A percentile compares a stretch with the other conserved stretches of the same genome.
phyloP scores from a whole-genome alignment of 345 rosid species.

The Eucalyptus caleyi region DNA sequence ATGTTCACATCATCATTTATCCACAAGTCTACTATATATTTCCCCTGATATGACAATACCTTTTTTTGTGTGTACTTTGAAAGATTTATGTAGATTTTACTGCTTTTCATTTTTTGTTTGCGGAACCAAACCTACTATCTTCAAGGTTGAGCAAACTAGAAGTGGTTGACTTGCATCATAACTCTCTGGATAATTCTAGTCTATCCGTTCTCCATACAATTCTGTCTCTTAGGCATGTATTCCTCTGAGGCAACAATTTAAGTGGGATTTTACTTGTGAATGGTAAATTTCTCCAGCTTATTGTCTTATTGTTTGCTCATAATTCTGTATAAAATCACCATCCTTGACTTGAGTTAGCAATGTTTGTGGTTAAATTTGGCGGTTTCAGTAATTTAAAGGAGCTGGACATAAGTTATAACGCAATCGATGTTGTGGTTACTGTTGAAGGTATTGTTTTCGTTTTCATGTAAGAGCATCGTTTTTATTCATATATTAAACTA shows the following conservation, averaged over 20 bases:
- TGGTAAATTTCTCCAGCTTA: background rate
- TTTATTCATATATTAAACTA: no score
- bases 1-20: no score
- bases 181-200: background rate
- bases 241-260: fast-evolving
- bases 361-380: background rate
- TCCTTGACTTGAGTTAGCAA: background rate
- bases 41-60: no score
- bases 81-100: no score
- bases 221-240: fast-evolving
- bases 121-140: background rate
- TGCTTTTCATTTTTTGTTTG: background rate
- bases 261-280: background rate
- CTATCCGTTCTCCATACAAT: fast-evolving
- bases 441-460: no score
- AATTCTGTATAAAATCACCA: background rate
- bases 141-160: background rate
- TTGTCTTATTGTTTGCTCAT: no score
- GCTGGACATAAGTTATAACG: background rate
- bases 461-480: no score
- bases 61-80: no score
- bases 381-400: background rate
- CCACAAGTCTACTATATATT: no score
- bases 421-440: background rate
- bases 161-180: fast-evolving